Percentiles rank a stretch among this genome's conserved stretches.
Conservation (phyloP, 306 rosid genomes). For the Chamaecrista fasciculata region DNA sequence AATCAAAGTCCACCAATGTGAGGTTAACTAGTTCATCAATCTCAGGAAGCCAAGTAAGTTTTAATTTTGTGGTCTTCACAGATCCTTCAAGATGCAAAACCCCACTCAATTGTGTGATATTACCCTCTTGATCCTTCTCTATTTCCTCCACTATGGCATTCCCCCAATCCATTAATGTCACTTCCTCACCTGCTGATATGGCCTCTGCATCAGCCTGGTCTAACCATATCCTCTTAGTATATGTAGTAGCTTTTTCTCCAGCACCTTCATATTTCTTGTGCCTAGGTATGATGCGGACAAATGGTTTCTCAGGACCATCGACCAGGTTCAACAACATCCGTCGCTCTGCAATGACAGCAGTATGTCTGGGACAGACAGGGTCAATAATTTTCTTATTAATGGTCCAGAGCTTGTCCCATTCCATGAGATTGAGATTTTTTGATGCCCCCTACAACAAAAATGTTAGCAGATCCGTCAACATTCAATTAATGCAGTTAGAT, state of each 20-base stretch:
- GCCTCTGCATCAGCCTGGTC: slow-evolving; percentile 72
- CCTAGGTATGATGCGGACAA: slow-evolving; percentile 71
- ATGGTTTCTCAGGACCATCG: slow-evolving; percentile 87
- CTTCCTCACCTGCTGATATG: slow-evolving; percentile 69
- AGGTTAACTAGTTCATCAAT: slow-evolving; percentile 69
- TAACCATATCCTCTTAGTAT: slow-evolving; percentile 63
- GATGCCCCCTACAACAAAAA: slow-evolving; percentile 72
- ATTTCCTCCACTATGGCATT: slow-evolving; percentile 75
- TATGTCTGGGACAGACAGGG: slow-evolving; percentile 93
- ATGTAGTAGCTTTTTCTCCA: slow-evolving; percentile 79
- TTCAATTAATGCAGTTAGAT: no score
- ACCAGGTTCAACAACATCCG: slow-evolving; percentile 65
- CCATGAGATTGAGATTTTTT: slow-evolving; percentile 95
- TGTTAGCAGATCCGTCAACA: slow-evolving; percentile 22
- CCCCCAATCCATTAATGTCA: slow-evolving; percentile 97
- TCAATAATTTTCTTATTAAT: slow-evolving; percentile 91
- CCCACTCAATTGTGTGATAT: slow-evolving; percentile 61
- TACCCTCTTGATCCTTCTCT: slow-evolving; percentile 69
- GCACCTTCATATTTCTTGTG: slow-evolving; percentile 91
- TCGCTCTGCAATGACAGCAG: slow-evolving; percentile 68
- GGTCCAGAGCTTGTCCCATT: slow-evolving; percentile 98
- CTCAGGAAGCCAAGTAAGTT: slow-evolving; percentile 93
- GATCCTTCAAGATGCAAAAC: slow-evolving; percentile 92
- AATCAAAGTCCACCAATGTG: slow-evolving; percentile 76
- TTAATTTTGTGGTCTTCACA: slow-evolving; percentile 81